These are phyloP conservation scores for Plantago ovata DNA, from an alignment of 257 asterid genomes.

Conservation along the genomic window DNA sequence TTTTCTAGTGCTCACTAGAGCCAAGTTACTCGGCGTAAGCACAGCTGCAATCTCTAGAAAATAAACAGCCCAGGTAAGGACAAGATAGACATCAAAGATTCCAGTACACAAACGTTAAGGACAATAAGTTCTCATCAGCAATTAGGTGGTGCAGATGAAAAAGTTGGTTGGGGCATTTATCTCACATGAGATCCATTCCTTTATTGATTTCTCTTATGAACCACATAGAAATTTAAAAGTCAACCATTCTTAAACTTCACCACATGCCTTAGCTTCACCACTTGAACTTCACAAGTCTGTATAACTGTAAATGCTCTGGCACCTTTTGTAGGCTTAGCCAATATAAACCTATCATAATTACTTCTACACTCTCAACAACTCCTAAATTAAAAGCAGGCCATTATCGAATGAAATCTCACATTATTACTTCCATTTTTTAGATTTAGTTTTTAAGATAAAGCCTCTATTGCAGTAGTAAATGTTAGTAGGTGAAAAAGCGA, in stretches of 20 bases:
- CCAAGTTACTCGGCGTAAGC: too few relatives aligned
- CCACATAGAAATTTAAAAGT: conserved; percentile 2
- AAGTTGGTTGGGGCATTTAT: conserved; percentile 26
- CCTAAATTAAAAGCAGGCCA: conserved; percentile 32
- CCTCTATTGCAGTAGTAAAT: conserved; percentile 25
- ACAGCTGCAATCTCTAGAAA: background rate
- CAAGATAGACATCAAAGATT: background rate
- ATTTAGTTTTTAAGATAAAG: too few relatives aligned
- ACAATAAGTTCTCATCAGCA: background rate
- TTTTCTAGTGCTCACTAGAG: too few relatives aligned
- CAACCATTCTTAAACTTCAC: conserved; percentile 17
- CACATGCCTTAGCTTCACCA: conserved; percentile 21
- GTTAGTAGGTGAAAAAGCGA: conserved; percentile 14
- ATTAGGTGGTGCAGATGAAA: conserved; percentile 11
- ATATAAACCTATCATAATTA: conserved; percentile 8
- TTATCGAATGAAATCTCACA: background rate
- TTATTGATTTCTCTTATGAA: background rate
- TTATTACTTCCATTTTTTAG: conserved; percentile 20
- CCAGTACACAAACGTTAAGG: conserved; percentile 2
- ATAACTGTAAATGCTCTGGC: conserved; percentile 42
- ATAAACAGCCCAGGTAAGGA: background rate
- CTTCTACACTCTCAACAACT: conserved; percentile 41
- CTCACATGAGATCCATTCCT: conserved; percentile 13
- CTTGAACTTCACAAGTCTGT: conserved; percentile 7
- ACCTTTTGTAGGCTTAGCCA: conserved; percentile 17